These are phyloP conservation scores for Plenodomus tracheiphilus DNA, from an alignment of 2,329 filamentous ascomycete genomes.

Conservation along the genomic window DNA sequence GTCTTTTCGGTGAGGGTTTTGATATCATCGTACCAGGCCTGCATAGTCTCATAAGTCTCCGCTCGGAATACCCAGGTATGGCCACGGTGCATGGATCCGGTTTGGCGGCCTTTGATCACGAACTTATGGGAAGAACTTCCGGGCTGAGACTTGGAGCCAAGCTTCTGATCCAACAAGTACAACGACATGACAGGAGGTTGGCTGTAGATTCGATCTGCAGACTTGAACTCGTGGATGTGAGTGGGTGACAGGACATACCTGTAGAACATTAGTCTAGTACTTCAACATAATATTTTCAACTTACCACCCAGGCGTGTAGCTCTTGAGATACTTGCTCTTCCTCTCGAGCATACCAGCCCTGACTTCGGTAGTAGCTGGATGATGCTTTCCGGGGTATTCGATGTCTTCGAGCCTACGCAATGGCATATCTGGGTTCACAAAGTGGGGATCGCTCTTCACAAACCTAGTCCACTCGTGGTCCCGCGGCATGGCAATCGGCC, in stretches of 20 bases:
- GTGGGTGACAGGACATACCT: constrained; percentile 97
- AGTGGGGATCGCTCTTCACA: constrained; percentile 77
- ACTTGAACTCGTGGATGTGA: constrained; percentile 98
- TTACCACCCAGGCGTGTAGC: constrained; percentile 92
- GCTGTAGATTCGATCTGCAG: constrained; percentile 80
- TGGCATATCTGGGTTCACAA: constrained; percentile 82
- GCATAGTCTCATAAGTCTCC: constrained; percentile 85
- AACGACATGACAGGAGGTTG: constrained; percentile 95
- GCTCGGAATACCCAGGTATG: constrained; percentile 71
- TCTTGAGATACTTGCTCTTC: constrained; percentile 98
- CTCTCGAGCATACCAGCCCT: constrained; percentile 89
- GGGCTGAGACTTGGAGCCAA: constrained; percentile 84
- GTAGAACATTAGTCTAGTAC: constrained; percentile 8
- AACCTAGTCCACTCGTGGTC: constrained; percentile 90
- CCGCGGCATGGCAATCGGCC: constrained; percentile 90
- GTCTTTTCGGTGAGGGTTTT: constrained; percentile 85
- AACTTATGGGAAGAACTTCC: constrained; percentile 94
- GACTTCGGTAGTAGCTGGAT: constrained; percentile 81
- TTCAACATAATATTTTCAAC: constrained; percentile 33
- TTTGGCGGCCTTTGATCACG: constrained; percentile 94
- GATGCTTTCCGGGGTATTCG: constrained; percentile 86
- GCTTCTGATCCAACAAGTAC: constrained; percentile 90
- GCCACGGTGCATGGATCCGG: constrained; percentile 84
- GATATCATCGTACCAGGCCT: constrained; percentile 95
- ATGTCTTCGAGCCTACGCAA: constrained; percentile 80